These are phyloP conservation scores for Trichophyton schoenleinii DNA, from an alignment of 2,329 filamentous ascomycete species.

Conservation along the genomic window DNA sequence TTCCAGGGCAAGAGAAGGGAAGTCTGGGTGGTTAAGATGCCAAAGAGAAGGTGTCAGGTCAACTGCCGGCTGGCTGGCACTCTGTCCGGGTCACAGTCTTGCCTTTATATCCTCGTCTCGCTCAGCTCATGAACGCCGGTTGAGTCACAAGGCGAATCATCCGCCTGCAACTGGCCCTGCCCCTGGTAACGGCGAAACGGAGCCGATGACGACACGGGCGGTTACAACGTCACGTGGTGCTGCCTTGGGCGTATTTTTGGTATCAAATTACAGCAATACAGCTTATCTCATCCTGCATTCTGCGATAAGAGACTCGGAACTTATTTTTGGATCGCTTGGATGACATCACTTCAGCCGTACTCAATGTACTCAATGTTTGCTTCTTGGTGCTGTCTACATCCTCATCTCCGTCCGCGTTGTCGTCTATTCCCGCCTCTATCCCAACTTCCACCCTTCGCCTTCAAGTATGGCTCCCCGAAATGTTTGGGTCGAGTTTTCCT, in stretches of 20 bases:
- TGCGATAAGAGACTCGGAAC: neutral
- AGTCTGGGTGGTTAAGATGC: neutral
- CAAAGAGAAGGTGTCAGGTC: neutral
- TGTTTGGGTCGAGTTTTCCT: conserved; percentile 3
- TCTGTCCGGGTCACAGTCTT: neutral
- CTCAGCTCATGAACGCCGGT: neutral
- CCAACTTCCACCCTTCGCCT: neutral
- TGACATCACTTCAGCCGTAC: no score
- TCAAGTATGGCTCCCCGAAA: neutral
- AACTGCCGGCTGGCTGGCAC: neutral
- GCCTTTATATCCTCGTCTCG: neutral
- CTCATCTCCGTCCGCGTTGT: neutral
- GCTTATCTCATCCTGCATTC: neutral
- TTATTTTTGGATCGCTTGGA: no score
- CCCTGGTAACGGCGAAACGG: conserved; percentile 1
- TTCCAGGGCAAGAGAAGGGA: neutral
- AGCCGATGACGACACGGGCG: neutral
- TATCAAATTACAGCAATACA: neutral
- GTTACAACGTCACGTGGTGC: neutral
- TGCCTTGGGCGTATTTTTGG: neutral
- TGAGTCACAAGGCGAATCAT: conserved; percentile 3
- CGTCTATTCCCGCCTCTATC: neutral
- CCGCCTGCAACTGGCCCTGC: neutral
- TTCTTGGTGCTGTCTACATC: neutral
- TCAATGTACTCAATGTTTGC: no score